These are phyloP conservation scores for Calonectria pseudoturangicola DNA, from an alignment of 2,329 filamentous ascomycete species.

Conservation along the genomic window DNA sequence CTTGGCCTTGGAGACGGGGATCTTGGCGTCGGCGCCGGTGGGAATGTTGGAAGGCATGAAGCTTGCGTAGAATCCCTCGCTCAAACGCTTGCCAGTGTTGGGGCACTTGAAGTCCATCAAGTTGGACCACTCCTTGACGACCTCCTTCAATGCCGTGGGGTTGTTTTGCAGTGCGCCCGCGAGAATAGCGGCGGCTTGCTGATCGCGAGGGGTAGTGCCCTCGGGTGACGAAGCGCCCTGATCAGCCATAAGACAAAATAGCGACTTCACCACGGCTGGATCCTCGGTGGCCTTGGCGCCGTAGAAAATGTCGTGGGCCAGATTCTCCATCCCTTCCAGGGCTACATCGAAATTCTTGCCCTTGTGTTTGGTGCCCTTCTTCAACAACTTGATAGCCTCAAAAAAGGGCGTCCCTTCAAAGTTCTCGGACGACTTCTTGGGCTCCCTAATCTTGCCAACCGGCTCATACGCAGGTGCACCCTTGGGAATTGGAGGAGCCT, in stretches of 20 bases:
- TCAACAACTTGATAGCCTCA: slow-evolving; percentile 69
- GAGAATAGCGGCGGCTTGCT: slow-evolving; percentile 74
- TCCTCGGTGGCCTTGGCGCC: slow-evolving; percentile 78
- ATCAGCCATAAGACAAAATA: slow-evolving; percentile 73
- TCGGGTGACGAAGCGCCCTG: slow-evolving; percentile 50
- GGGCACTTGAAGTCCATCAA: slow-evolving; percentile 64
- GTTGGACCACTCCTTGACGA: slow-evolving; percentile 68
- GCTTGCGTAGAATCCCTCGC: slow-evolving; percentile 63
- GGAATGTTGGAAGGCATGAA: slow-evolving; percentile 58
- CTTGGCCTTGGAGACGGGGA: slow-evolving; percentile 57
- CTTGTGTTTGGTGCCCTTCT: slow-evolving; percentile 60
- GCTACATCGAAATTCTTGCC: slow-evolving; percentile 67
- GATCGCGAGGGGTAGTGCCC: slow-evolving; percentile 62
- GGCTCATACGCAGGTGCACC: slow-evolving; percentile 75
- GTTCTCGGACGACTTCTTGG: slow-evolving; percentile 68
- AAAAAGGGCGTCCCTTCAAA: slow-evolving; percentile 59
- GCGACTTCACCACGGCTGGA: slow-evolving; percentile 69
- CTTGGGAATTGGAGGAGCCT: slow-evolving; percentile 62
- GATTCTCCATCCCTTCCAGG: slow-evolving; percentile 75
- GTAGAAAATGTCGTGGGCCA: slow-evolving; percentile 82
- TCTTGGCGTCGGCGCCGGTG: slow-evolving; percentile 50
- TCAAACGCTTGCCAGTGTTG: slow-evolving; percentile 55
- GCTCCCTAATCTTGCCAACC: slow-evolving; percentile 74
- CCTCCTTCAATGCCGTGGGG: slow-evolving; percentile 73
- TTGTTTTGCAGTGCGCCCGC: slow-evolving; percentile 79